phyloP scores from a whole-genome alignment of 805 yeast species.

The Lipomyces yamadae region DNA sequence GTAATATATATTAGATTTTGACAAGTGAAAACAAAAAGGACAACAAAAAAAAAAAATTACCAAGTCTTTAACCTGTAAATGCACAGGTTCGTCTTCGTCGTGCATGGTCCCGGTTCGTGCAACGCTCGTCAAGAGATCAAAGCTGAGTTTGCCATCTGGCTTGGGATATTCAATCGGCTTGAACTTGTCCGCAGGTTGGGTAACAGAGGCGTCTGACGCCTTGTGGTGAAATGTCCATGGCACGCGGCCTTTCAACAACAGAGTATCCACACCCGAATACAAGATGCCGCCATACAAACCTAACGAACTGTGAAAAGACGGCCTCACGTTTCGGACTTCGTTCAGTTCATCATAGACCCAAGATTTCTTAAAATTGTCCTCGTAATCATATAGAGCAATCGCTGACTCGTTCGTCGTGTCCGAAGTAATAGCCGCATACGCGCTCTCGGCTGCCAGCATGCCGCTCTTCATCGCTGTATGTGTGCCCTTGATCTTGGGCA shows the following conservation, averaged over 20 bases:
- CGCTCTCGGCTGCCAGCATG: constrained; percentile 88
- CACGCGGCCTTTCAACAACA: constrained; percentile 74
- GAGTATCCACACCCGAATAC: constrained; percentile 82
- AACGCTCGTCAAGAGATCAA: constrained; percentile 92
- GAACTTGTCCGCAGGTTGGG: constrained; percentile 68
- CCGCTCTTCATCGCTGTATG: constrained; percentile 98
- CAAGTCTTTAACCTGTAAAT: constrained; percentile 59
- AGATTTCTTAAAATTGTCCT: constrained; percentile 67
- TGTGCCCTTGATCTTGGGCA: constrained; percentile 96
- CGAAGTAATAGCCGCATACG: constrained; percentile 58
- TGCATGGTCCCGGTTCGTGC: constrained; percentile 96
- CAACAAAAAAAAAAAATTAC: constrained; percentile 9
- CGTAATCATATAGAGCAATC: constrained; percentile 60
- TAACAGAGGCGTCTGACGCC: constrained; percentile 71
- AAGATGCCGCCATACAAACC: constrained; percentile 81
- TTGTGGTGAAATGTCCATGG: constrained; percentile 86
- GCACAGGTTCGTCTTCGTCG: constrained; percentile 91
- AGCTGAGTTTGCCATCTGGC: constrained; percentile 91
- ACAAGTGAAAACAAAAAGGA: too few relatives aligned
- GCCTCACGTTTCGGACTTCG: constrained; percentile 88
- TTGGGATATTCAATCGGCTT: constrained; percentile 86
- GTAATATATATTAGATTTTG: neutral
- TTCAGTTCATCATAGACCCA: constrained; percentile 87
- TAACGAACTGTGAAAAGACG: constrained; percentile 79
- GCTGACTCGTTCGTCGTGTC: constrained; percentile 38